Percentiles rank a stretch among this genome's conserved stretches.
Evolutionary conservation across 73 alveolate genomes (phyloP).

Genomic region (Loxodes magnus): DNA sequence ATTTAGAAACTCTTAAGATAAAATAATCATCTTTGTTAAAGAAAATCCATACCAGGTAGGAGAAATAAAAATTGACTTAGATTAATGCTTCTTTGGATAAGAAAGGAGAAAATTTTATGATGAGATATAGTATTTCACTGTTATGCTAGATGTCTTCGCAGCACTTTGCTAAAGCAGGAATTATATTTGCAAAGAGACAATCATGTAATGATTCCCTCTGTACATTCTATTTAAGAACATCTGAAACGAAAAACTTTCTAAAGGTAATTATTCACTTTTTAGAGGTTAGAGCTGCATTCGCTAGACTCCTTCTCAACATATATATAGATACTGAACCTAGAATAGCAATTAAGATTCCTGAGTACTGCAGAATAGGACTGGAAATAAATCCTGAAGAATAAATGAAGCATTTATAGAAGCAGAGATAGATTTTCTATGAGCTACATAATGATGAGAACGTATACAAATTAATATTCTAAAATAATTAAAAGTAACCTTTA

Average conservation of each 20-base stretch:
- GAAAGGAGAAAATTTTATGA: neutral
- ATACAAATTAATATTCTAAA: no score
- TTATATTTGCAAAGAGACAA: neutral
- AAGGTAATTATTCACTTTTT: neutral
- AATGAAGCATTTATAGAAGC: neutral
- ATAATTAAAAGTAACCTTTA: no score
- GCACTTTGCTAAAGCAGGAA: slow-evolving; percentile 7
- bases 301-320: neutral
- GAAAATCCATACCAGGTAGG: neutral
- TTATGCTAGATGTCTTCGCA: neutral
- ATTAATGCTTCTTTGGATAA: neutral
- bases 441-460: neutral
- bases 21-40: neutral
- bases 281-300: slow-evolving; percentile 7
- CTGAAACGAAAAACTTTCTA: neutral
- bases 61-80: slow-evolving; percentile 2
- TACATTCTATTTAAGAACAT: neutral
- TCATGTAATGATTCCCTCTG: neutral
- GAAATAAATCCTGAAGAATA: neutral
- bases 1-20: neutral
- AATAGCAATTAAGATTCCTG: slow-evolving; percentile 3
- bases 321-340: slow-evolving; percentile 8
- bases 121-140: slow-evolving; percentile 2
- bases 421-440: neutral
- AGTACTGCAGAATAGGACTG: neutral